These are phyloP conservation scores for Alternaria triticina DNA, from an alignment of 2,329 filamentous ascomycete species.

Conservation along the genomic window DNA sequence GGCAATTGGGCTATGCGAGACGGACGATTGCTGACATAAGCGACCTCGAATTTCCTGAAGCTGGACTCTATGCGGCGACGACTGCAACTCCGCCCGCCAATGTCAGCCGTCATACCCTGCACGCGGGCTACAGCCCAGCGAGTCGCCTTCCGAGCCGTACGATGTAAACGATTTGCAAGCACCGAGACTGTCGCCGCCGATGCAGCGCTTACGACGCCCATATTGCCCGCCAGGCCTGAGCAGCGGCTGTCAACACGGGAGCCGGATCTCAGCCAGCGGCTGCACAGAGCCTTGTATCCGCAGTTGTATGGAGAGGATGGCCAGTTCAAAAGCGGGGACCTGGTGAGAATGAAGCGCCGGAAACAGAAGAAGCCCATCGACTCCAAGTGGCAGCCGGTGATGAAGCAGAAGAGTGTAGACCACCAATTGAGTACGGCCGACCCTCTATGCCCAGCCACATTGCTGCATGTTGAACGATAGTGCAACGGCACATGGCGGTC, in stretches of 20 bases:
- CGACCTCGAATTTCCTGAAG: constrained; percentile 30
- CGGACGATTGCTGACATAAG: constrained; percentile 30
- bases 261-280: constrained; percentile 20
- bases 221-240: constrained; percentile 7
- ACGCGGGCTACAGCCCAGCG: constrained; percentile 61
- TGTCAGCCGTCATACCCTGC: constrained; percentile 64
- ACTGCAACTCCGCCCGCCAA: constrained; percentile 45
- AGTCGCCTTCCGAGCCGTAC: constrained; percentile 19
- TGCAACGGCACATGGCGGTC: background rate
- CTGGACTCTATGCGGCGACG: constrained; percentile 7
- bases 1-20: background rate
- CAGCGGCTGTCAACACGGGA: constrained; percentile 7
- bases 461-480: background rate
- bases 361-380: constrained; percentile 14
- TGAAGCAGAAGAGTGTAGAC: constrained; percentile 19
- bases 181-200: constrained; percentile 23
- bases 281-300: constrained; percentile 30
- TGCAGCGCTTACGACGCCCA: constrained; percentile 3
- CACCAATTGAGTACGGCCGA: constrained; percentile 15
- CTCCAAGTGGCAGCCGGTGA: constrained; percentile 17
- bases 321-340: background rate
- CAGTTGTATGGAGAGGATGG: constrained; percentile 6
- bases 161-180: constrained; percentile 28
- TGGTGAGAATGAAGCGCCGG: background rate
- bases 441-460: background rate